phyloP scores from a whole-genome alignment of 192 early-diverging fungal genomes.

The Polychytrium aggregatum region DNA sequence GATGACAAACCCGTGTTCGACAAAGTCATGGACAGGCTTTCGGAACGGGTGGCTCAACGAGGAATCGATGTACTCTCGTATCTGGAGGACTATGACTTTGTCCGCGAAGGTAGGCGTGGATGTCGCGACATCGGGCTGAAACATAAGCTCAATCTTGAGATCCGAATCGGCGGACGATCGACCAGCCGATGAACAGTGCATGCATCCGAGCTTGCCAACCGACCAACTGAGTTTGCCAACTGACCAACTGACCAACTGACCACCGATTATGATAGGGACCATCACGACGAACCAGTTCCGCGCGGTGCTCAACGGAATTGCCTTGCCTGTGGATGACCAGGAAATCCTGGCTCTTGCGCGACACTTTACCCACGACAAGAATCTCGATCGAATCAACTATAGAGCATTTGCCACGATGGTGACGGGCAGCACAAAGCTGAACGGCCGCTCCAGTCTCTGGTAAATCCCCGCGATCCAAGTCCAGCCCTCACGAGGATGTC shows the following conservation, averaged over 20 bases:
- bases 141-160: not conserved
- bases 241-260: conserved; percentile 1
- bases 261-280: conserved; percentile 21
- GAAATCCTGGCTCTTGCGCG: conserved; percentile 29
- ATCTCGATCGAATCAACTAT: conserved; percentile 32
- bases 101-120: conserved; percentile 28
- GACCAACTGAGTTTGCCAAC: not conserved
- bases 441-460: too few relatives aligned
- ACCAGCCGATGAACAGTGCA: not conserved
- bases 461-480: too few relatives aligned
- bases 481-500: too few relatives aligned
- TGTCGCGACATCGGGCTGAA: not conserved
- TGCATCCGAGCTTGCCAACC: not conserved
- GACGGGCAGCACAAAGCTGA: too few relatives aligned
- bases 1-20: conserved; percentile 22
- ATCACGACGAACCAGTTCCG: conserved; percentile 42
- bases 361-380: conserved; percentile 21
- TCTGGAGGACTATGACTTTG: conserved; percentile 42
- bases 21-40: conserved; percentile 17
- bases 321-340: conserved; percentile 26
- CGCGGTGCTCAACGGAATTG: conserved; percentile 25
- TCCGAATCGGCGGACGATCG: not conserved
- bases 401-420: conserved; percentile 28
- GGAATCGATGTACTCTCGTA: conserved; percentile 29
- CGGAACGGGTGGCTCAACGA: conserved; percentile 13